These are phyloP conservation scores for Benincasa hispida DNA, from an alignment of 306 rosid genomes.

Conservation along the genomic window DNA sequence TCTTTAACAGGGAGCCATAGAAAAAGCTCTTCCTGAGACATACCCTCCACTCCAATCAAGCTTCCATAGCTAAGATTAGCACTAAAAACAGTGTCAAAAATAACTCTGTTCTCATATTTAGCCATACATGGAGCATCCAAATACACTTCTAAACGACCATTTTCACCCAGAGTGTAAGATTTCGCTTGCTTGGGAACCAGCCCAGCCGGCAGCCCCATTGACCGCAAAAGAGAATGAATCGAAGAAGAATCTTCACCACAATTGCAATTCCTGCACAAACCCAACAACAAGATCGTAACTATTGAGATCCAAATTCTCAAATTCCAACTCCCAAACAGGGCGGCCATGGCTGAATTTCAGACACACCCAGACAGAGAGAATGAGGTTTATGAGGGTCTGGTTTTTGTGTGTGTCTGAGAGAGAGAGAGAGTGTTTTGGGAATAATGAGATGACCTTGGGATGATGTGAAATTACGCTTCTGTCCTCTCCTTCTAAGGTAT, in stretches of 20 bases:
- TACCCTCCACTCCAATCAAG: constrained; percentile 66
- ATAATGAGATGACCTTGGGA: background rate
- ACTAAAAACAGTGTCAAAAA: constrained; percentile 47
- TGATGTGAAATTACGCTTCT: constrained; percentile 13
- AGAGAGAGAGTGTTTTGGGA: constrained; percentile 7
- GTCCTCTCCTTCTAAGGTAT: constrained; percentile 50
- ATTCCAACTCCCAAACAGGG: background rate
- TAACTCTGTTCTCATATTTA: constrained; percentile 63
- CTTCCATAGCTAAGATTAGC: constrained; percentile 84
- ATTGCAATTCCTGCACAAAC: background rate
- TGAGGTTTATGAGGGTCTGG: background rate
- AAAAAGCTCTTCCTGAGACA: constrained; percentile 76
- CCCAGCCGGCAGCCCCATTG: constrained; percentile 73
- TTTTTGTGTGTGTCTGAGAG: background rate
- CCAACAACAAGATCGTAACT: background rate
- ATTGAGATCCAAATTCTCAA: background rate
- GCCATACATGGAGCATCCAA: constrained; percentile 74
- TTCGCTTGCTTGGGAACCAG: constrained; percentile 63
- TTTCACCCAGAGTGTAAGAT: constrained; percentile 44
- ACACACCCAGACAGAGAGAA: background rate
- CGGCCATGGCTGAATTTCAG: background rate
- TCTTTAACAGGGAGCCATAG: constrained; percentile 86
- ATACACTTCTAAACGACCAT: constrained; percentile 56
- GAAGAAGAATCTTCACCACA: constrained; percentile 8
- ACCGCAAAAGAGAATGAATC: constrained; percentile 67